These are phyloP conservation scores for Pythium folliculosum DNA, from an alignment of 352 stramenopile genomes.

Conservation along the genomic window DNA sequence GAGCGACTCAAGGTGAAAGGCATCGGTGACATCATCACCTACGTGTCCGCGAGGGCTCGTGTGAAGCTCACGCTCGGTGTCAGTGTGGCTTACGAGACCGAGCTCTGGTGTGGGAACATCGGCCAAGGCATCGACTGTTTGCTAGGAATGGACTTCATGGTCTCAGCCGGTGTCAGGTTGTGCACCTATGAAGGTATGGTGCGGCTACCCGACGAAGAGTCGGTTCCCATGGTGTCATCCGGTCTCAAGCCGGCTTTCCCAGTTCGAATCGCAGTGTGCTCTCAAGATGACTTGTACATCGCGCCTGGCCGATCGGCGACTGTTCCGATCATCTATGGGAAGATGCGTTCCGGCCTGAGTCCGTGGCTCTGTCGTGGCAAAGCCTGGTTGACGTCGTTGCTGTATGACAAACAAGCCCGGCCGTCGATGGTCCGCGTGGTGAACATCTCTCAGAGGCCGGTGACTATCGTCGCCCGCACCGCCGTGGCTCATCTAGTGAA, in stretches of 20 bases:
- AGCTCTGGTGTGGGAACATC: constrained; percentile 33
- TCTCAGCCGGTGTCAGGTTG: constrained; percentile 21
- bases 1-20: constrained; percentile 6
- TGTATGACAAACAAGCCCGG: too few species aligned
- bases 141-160: constrained; percentile 38
- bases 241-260: constrained; percentile 4
- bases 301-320: too few species aligned
- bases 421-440: too few species aligned
- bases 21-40: constrained; percentile 19
- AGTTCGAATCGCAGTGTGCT: background rate
- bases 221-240: constrained; percentile 1
- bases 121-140: constrained; percentile 33
- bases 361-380: too few species aligned
- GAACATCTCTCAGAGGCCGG: too few species aligned
- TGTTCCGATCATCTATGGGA: too few species aligned
- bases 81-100: constrained; percentile 20
- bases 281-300: constrained; percentile 2
- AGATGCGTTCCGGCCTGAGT: too few species aligned
- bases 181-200: constrained; percentile 13
- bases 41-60: constrained; percentile 9
- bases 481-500: too few species aligned
- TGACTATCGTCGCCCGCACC: too few species aligned
- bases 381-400: too few species aligned
- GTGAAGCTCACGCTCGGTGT: constrained; percentile 33
- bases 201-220: constrained; percentile 19